Evolutionary conservation across 2,329 filamentous ascomycete genomes (phyloP).

Genomic region (Venturia effusa): DNA sequence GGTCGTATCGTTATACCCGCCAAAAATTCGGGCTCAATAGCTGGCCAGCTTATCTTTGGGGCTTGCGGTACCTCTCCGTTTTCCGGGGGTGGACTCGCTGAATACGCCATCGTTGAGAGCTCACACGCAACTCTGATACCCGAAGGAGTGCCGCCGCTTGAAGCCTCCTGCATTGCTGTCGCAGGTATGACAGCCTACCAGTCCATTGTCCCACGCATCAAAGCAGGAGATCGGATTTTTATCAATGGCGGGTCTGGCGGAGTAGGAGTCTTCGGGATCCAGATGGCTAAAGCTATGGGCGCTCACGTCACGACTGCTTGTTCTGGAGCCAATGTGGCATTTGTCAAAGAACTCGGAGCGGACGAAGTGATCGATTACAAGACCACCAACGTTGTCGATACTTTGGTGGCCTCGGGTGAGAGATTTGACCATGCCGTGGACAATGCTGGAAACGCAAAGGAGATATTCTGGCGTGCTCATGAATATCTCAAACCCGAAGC

Average conservation of each 20-base stretch:
- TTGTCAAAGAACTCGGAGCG: conserved; percentile 49
- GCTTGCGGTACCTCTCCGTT: conserved; percentile 19
- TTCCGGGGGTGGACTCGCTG: conserved; percentile 25
- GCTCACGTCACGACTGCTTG: conserved; percentile 50
- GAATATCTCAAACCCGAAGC: conserved; percentile 39
- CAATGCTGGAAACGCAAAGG: conserved; percentile 40
- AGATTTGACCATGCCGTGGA: conserved; percentile 47
- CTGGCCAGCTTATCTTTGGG: conserved; percentile 33
- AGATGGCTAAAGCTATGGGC: conserved; percentile 51
- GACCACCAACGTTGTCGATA: conserved; percentile 32
- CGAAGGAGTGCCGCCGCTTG: conserved; percentile 20
- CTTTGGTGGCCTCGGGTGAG: conserved; percentile 36
- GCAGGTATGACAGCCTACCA: conserved; percentile 32
- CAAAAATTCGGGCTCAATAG: conserved; percentile 19
- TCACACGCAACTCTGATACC: conserved; percentile 18
- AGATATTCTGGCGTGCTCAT: conserved; percentile 44
- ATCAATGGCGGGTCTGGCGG: conserved; percentile 35
- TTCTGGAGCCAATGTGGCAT: conserved; percentile 44
- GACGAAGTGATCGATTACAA: conserved; percentile 54
- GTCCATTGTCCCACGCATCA: conserved; percentile 16
- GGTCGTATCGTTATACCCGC: conserved; percentile 35
- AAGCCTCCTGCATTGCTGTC: conserved; percentile 27
- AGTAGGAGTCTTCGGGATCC: conserved; percentile 48
- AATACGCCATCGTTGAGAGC: conserved; percentile 25
- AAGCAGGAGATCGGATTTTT: conserved; percentile 8